Percentiles rank a stretch among this genome's conserved stretches.
Conservation (phyloP, 345 rosid species). For the Lumnitzera racemosa region DNA sequence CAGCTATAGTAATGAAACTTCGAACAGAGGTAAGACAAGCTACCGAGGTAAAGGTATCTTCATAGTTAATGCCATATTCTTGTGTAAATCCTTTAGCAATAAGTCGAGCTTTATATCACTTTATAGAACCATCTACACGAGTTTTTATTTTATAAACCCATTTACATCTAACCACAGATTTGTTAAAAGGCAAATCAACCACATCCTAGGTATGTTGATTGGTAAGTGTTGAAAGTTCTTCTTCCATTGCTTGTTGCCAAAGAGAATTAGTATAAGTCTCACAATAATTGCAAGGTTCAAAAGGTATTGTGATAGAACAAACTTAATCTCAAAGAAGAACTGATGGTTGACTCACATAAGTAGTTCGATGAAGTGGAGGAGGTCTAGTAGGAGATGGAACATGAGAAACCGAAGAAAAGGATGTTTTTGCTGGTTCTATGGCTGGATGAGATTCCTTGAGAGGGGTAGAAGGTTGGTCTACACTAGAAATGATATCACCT, state of each 20-base stretch:
- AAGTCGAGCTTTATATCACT: neutral
- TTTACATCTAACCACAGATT: neutral
- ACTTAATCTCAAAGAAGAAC: neutral
- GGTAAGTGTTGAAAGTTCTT: neutral
- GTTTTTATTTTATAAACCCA: neutral
- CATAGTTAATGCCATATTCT: slow-evolving; percentile 7
- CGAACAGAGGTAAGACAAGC: neutral
- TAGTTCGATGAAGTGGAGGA: neutral
- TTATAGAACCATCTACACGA: neutral
- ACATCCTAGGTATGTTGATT: neutral
- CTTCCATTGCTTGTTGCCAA: neutral
- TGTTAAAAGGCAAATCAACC: neutral
- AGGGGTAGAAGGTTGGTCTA: neutral
- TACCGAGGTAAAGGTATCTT: neutral
- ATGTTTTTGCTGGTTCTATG: too few species aligned
- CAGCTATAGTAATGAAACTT: neutral
- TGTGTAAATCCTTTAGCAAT: neutral
- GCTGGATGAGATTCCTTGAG: neutral
- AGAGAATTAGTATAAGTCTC: neutral
- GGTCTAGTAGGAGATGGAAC: neutral
- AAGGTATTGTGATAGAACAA: neutral
- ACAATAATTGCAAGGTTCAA: neutral
- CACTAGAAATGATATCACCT: neutral
- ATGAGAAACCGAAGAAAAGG: too few species aligned
- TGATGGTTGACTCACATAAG: neutral